These are phyloP conservation scores for Jatropha curcas DNA, from an alignment of 345 rosid species.

Conservation along the genomic window DNA sequence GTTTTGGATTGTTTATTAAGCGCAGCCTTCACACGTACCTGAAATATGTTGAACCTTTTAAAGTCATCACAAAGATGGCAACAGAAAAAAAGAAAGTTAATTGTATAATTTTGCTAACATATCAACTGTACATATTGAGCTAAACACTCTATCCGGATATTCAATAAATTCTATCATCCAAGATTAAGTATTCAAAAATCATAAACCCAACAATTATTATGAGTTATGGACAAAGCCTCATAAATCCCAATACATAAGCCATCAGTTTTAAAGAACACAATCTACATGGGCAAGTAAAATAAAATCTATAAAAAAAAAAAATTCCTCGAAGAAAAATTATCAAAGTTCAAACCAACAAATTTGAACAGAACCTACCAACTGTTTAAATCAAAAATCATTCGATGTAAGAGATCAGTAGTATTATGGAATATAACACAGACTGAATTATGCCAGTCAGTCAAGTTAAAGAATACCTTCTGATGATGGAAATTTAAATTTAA, in stretches of 20 bases:
- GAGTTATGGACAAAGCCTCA: not conserved
- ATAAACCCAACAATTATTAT: not conserved
- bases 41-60: slow-evolving; percentile 12
- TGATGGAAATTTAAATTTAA: no score
- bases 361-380: no score
- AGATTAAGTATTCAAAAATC: not conserved
- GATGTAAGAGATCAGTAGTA: no score
- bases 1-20: slow-evolving; percentile 87
- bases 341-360: no score
- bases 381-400: no score
- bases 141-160: not conserved
- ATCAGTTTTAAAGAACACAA: no score
- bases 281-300: not conserved
- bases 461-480: no score
- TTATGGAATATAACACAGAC: no score
- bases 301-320: no score
- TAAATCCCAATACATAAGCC: not conserved
- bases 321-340: no score
- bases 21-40: slow-evolving; percentile 94
- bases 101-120: not conserved
- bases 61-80: not conserved
- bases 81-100: not conserved
- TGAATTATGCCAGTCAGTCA: no score
- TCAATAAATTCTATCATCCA: not conserved
- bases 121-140: not conserved